phyloP scores from a whole-genome alignment of 2,329 filamentous ascomycete genomes.

The Cladosporium austrohemisphaericum region DNA sequence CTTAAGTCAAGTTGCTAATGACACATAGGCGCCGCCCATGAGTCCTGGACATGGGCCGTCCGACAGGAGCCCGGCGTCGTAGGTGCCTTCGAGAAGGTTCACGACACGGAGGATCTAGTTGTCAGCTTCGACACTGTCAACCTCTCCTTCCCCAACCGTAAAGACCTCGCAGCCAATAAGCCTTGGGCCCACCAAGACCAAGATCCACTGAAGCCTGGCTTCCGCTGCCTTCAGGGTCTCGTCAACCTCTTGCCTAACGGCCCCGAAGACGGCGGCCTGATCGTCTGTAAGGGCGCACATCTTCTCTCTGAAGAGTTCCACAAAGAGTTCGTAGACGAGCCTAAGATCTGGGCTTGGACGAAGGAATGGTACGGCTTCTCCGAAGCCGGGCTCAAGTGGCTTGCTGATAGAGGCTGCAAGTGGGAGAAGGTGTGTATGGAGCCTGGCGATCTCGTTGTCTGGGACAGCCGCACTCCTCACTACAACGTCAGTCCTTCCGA shows the following conservation, averaged over 20 bases:
- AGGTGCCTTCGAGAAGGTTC: constrained; percentile 36
- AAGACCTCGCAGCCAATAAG: constrained; percentile 7
- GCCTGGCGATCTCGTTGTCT: constrained; percentile 27
- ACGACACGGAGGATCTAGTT: constrained; percentile 44
- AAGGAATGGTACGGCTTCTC: constrained; percentile 32
- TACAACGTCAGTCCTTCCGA: constrained; percentile 26
- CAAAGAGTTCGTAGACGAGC: constrained; percentile 25
- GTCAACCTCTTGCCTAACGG: constrained; percentile 44
- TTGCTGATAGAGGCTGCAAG: constrained; percentile 19
- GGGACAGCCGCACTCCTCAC: constrained; percentile 26
- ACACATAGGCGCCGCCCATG: constrained; percentile 31
- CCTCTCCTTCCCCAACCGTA: constrained; percentile 39
- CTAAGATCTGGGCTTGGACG: constrained; percentile 17
- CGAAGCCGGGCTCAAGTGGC: constrained; percentile 24
- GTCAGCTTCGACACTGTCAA: constrained; percentile 50
- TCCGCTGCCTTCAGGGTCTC: constrained; percentile 51
- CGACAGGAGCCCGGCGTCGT: constrained; percentile 39
- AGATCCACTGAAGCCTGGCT: constrained; percentile 43
- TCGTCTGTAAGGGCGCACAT: constrained; percentile 35
- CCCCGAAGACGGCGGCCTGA: constrained; percentile 37
- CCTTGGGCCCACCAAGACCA: constrained; percentile 39
- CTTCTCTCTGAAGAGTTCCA: constrained; percentile 34
- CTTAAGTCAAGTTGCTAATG: background rate
- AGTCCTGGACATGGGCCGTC: constrained; percentile 41
- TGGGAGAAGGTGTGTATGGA: constrained; percentile 26